These are phyloP conservation scores for Babesia ovis DNA, from an alignment of 169 alveolate genomes.

Conservation along the genomic window DNA sequence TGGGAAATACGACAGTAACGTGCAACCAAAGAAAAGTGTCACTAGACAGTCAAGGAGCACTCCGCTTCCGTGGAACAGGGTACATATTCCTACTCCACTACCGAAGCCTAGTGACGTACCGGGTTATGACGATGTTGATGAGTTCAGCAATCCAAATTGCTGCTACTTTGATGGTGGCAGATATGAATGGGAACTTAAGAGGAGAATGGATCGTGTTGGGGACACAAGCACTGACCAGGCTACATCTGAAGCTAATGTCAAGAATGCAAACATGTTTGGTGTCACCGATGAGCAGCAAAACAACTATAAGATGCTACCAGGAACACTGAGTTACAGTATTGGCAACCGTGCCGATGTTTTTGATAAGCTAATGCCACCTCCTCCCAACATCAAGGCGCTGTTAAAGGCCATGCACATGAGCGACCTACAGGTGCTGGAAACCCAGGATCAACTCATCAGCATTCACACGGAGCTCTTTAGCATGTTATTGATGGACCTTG, in stretches of 20 bases:
- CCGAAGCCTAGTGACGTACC: conserved; percentile 19
- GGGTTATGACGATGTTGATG: conserved; percentile 23
- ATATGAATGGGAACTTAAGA: conserved; percentile 63
- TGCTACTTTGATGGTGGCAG: conserved; percentile 67
- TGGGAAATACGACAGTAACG: conserved; percentile 9
- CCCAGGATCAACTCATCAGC: conserved; percentile 76
- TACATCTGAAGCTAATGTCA: not conserved
- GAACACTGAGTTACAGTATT: conserved; percentile 60
- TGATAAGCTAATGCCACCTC: conserved; percentile 65
- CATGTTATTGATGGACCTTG: conserved; percentile 69
- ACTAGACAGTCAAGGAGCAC: not conserved
- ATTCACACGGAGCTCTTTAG: conserved; percentile 80
- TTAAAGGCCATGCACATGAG: conserved; percentile 79
- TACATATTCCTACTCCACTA: conserved; percentile 19
- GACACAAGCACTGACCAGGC: not conserved
- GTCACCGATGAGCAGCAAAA: conserved; percentile 1
- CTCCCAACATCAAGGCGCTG: conserved; percentile 70
- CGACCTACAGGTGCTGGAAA: conserved; percentile 79
- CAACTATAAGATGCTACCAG: conserved; percentile 54
- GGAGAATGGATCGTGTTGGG: not conserved
- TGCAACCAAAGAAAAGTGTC: not conserved
- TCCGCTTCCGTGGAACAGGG: conserved; percentile 11
- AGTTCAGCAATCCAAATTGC: conserved; percentile 27
- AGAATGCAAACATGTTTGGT: not conserved
- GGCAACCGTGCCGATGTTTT: conserved; percentile 59